Percentiles rank a stretch among this genome's conserved stretches.
Conservation (phyloP, 345 rosid genomes). For the Heritiera fomes region DNA sequence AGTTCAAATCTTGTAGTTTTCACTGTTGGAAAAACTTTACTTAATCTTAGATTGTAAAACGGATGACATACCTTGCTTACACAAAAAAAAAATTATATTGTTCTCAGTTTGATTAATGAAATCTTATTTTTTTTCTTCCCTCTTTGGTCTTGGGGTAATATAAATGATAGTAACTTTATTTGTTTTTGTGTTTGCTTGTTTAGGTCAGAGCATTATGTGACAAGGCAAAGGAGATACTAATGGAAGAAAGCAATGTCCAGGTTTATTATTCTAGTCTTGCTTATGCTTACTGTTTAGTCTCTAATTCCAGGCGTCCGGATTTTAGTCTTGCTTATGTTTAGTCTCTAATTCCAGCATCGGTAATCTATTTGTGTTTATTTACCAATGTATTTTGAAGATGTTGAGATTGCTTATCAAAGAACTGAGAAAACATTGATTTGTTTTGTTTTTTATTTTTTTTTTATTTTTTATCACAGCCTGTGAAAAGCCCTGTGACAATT, state of each 20-base stretch:
- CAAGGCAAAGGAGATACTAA: conserved; percentile 93
- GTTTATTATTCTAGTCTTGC: conserved; percentile 36
- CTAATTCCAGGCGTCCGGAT: not conserved
- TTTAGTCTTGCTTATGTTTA: conserved; percentile 14
- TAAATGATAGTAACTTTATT: not conserved
- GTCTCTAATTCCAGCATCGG: conserved; percentile 6
- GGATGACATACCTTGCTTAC: too few species aligned
- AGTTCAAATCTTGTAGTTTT: too few species aligned
- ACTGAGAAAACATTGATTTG: conserved; percentile 19
- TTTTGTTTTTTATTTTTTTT: too few species aligned
- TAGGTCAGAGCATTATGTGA: conserved; percentile 94
- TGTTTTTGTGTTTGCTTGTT: not conserved
- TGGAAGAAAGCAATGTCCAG: conserved; percentile 99
- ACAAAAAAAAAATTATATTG: not conserved
- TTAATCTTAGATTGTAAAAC: too few species aligned
- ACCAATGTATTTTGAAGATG: not conserved
- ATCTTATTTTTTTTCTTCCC: not conserved
- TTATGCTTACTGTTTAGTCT: not conserved
- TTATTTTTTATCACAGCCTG: conserved; percentile 59
- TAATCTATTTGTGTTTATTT: not conserved
- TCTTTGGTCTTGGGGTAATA: not conserved
- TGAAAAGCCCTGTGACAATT: conserved; percentile 95
- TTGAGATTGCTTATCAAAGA: conserved; percentile 16
- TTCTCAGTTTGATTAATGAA: not conserved
- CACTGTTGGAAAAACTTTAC: too few species aligned